These are phyloP conservation scores for Talaromyces sp. DNA, from an alignment of 2,329 filamentous ascomycete species.

Conservation along the genomic window DNA sequence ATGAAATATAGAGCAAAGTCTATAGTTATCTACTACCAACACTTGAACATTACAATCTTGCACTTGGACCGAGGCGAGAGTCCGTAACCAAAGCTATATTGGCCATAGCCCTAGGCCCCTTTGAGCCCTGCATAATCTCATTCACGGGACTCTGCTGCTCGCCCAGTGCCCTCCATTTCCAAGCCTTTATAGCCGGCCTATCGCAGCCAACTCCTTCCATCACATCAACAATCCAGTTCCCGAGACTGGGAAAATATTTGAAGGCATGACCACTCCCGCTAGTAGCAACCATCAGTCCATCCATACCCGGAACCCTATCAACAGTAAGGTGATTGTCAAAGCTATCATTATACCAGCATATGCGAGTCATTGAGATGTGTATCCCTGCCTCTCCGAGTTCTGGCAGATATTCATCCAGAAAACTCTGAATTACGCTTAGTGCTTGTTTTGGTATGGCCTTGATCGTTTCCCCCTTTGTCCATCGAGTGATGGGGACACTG, in stretches of 20 bases:
- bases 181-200: constrained; percentile 24
- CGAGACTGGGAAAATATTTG: constrained; percentile 60
- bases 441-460: constrained; percentile 31
- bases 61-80: constrained; percentile 5
- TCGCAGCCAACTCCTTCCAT: constrained; percentile 42
- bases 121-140: constrained; percentile 27
- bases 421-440: constrained; percentile 30
- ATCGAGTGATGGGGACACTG: constrained; percentile 45
- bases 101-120: constrained; percentile 21
- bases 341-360: constrained; percentile 60
- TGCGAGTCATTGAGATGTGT: constrained; percentile 45
- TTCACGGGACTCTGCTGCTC: constrained; percentile 22
- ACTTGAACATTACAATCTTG: background rate
- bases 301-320: constrained; percentile 50
- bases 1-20: background rate
- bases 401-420: constrained; percentile 45
- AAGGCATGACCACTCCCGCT: constrained; percentile 63
- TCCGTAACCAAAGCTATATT: constrained; percentile 21
- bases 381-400: constrained; percentile 42
- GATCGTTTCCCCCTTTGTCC: constrained; percentile 25
- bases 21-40: background rate
- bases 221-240: constrained; percentile 55
- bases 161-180: constrained; percentile 27
- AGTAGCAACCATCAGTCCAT: constrained; percentile 59
- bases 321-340: constrained; percentile 57